Evolutionary conservation across 1,139 yeast genomes (phyloP).

Genomic region (Groenewaldozyma auringiensis): DNA sequence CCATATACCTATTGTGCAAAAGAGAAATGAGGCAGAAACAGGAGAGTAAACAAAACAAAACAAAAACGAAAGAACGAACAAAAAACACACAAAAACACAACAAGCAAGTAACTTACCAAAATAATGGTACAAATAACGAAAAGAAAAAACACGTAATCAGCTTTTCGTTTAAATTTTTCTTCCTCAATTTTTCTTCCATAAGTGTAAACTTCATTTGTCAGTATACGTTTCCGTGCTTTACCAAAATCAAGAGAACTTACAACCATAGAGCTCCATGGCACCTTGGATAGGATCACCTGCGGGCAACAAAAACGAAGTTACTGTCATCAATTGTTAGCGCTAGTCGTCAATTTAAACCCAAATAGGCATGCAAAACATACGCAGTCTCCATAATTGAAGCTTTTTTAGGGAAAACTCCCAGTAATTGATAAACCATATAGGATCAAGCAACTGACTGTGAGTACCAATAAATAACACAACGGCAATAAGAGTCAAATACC

Average conservation of each 20-base stretch:
- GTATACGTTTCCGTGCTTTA: not conserved
- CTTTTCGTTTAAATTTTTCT: slow-evolving; percentile 25
- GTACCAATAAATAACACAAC: slow-evolving; percentile 21
- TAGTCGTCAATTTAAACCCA: not conserved
- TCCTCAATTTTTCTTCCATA: slow-evolving; percentile 28
- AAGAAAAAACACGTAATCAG: slow-evolving; percentile 29
- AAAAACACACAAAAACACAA: slow-evolving; percentile 4
- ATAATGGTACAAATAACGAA: slow-evolving; percentile 25
- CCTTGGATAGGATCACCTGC: slow-evolving; percentile 24
- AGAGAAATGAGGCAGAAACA: slow-evolving; percentile 29
- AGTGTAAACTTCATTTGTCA: slow-evolving; percentile 23
- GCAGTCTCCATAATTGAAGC: slow-evolving; percentile 29
- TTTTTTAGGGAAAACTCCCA: slow-evolving; percentile 24
- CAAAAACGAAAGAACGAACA: slow-evolving; percentile 5
- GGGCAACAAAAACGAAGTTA: slow-evolving; percentile 28
- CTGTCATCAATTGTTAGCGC: too few relatives aligned
- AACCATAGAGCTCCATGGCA: slow-evolving; percentile 25
- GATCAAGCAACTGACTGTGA: slow-evolving; percentile 16
- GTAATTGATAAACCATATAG: slow-evolving; percentile 19
- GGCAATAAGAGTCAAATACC: slow-evolving; percentile 22
- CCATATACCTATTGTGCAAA: slow-evolving; percentile 25
- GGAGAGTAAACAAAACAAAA: slow-evolving; percentile 19
- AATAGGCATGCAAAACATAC: slow-evolving; percentile 17
- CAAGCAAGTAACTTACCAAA: slow-evolving; percentile 23
- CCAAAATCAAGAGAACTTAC: slow-evolving; percentile 19